phyloP scores from a whole-genome alignment of 768 basidiomycete species.

The Dacryopinax primogenitus region DNA sequence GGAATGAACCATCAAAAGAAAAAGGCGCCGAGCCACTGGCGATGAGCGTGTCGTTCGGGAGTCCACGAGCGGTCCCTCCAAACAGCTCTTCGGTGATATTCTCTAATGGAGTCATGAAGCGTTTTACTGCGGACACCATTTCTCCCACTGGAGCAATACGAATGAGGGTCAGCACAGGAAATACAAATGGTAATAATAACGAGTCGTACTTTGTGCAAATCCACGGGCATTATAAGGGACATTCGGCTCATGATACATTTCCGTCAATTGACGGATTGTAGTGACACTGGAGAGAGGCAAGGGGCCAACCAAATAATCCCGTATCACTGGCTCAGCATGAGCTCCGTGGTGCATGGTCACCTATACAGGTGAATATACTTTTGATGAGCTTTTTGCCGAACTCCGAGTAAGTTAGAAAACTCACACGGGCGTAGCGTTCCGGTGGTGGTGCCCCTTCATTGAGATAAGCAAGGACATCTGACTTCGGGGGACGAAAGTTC shows the following conservation, averaged over 20 bases:
- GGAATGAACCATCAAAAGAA: constrained; percentile 48
- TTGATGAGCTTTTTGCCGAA: no score
- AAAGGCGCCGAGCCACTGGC: constrained; percentile 39
- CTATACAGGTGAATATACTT: not conserved
- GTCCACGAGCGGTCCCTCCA: constrained; percentile 33
- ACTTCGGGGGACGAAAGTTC: constrained; percentile 37
- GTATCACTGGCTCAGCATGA: constrained; percentile 31
- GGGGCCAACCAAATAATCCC: constrained; percentile 47
- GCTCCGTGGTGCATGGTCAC: constrained; percentile 43
- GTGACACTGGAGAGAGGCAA: constrained; percentile 36
- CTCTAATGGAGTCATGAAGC: constrained; percentile 10
- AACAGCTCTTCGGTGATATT: constrained; percentile 35
- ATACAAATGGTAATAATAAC: constrained; percentile 25
- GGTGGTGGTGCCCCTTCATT: constrained; percentile 28
- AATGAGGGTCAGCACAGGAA: constrained; percentile 31
- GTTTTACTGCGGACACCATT: not conserved
- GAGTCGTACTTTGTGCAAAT: constrained; percentile 21
- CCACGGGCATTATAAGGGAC: constrained; percentile 46
- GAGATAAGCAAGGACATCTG: constrained; percentile 37
- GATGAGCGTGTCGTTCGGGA: constrained; percentile 39
- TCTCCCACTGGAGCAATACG: constrained; percentile 33
- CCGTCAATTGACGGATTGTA: constrained; percentile 32
- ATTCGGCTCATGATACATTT: constrained; percentile 40
- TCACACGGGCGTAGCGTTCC: constrained; percentile 30
- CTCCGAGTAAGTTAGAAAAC: no score